Evolutionary conservation across 202 grass and related monocot species (phyloP), one percentile per base, ranked within the genome.

Genomic region (Brachypodium distachyon): DNA sequence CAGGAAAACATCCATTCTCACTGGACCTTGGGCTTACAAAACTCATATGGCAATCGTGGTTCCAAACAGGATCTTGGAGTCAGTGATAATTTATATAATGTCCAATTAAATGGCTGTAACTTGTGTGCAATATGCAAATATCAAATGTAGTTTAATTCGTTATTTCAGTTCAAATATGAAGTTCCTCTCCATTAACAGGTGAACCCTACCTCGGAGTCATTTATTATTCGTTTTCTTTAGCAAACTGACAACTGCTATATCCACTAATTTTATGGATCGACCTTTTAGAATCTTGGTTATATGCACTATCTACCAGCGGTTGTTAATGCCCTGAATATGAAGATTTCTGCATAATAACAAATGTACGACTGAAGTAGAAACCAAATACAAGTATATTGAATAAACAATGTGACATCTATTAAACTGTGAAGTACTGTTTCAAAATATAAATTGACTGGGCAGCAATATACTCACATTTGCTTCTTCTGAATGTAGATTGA

Each of bases 401-500:
- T 51, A 50, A 69, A 74, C 2, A 80, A 79, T 29, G n/a, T 66
- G 49, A 77, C 39, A 81, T 63, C 62, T 62, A 12, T 70, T 44
- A 37, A 71, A 67, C 27, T 71, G 56, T 4, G 43, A 42, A 77
- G 55, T 77, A 53, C 23, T 41, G 7, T 13, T 77, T 84, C 18
- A 60, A 60, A 77, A 70, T 76, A 64, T 46, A 56, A 71, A 64
- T 9, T 63, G 66, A 11, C 65, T 52, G 36, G 49, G 10, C 22
- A 21, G 27, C 28, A 69, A 36, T 74, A 74, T 75, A 94, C 95
- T 94, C 83, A 98, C 95, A 86, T 94, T 98, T 77, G 89, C 89
- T 75, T 98, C 95, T 88, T 98, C 95, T 19, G 95, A 98, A 84
- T 98, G 95, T 72, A 98, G 84, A 88, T 98, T 98, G 84, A 98